Conservation (phyloP, 257 asterid genomes). For the Solanum lignicaule region DNA sequence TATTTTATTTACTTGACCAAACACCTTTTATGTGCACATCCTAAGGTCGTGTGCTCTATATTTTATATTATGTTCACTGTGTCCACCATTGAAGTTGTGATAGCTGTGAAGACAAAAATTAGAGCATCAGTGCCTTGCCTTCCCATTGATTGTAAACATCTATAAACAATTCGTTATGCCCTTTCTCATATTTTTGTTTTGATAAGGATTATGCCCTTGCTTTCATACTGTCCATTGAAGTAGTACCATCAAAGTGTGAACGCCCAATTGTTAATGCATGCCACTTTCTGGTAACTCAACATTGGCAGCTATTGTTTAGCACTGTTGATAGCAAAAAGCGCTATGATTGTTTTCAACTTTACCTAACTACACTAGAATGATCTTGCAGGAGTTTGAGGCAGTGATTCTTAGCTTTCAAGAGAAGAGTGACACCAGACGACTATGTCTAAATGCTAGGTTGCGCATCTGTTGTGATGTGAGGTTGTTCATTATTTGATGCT, state of each 20-base stretch:
- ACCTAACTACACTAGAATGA: background rate
- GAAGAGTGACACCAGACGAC: background rate
- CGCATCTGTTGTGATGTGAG: background rate
- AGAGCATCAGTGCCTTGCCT: background rate
- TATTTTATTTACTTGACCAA: background rate
- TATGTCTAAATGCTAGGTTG: background rate
- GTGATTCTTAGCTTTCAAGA: background rate
- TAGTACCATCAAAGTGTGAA: background rate
- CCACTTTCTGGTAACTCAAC: background rate
- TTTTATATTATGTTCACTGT: background rate
- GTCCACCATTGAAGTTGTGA: background rate
- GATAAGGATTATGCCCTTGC: background rate
- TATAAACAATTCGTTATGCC: background rate
- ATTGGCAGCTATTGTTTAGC: background rate
- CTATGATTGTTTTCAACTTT: background rate
- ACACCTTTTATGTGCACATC: background rate
- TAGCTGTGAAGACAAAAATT: background rate
- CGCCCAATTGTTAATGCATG: background rate
- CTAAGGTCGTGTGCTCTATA: background rate
- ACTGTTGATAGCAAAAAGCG: background rate
- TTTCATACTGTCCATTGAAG: background rate
- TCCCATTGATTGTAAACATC: background rate
- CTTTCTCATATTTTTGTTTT: background rate
- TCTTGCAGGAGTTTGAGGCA: constrained; percentile 5
- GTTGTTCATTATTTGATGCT: background rate